Conservation (phyloP, 768 basidiomycete species). For the Epithele typhae region DNA sequence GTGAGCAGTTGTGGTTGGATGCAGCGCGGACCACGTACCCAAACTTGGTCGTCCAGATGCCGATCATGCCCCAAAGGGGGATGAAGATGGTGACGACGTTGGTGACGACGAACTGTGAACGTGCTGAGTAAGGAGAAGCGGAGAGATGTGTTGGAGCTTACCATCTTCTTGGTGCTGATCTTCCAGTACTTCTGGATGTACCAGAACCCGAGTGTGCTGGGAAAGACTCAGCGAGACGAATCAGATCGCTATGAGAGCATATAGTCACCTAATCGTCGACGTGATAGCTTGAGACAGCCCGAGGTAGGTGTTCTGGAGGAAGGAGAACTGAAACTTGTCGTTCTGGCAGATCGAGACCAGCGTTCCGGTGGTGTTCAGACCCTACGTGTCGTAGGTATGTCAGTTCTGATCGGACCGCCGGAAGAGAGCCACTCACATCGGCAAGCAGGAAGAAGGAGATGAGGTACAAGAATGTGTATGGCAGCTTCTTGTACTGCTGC, state of each 20-base stretch:
- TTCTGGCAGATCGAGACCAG: conserved; percentile 77
- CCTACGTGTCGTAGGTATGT: conserved; percentile 42
- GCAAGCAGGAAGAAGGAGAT: conserved; percentile 75
- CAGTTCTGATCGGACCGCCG: no score
- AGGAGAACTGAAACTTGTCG: conserved; percentile 76
- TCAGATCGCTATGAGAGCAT: no score
- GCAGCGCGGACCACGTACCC: conserved; percentile 48
- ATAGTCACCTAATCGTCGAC: conserved; percentile 41
- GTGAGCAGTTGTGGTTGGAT: not conserved
- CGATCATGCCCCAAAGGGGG: conserved; percentile 84
- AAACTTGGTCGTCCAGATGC: conserved; percentile 72
- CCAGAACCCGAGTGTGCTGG: conserved; percentile 74
- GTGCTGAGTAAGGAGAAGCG: not conserved
- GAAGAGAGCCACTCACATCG: conserved; percentile 42
- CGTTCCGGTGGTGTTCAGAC: conserved; percentile 75
- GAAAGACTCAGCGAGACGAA: not conserved
- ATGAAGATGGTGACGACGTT: conserved; percentile 75
- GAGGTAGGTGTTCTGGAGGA: conserved; percentile 76
- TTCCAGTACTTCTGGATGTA: conserved; percentile 78
- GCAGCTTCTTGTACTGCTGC: conserved; percentile 73
- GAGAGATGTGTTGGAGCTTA: conserved; percentile 20
- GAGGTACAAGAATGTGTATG: conserved; percentile 80
- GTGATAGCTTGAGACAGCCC: conserved; percentile 73
- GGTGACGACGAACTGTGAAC: conserved; percentile 78
- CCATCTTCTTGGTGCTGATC: conserved; percentile 80